These are phyloP conservation scores for Kingdonia uniflora DNA, from an alignment of 164 flowering plant species.

Conservation along the genomic window DNA sequence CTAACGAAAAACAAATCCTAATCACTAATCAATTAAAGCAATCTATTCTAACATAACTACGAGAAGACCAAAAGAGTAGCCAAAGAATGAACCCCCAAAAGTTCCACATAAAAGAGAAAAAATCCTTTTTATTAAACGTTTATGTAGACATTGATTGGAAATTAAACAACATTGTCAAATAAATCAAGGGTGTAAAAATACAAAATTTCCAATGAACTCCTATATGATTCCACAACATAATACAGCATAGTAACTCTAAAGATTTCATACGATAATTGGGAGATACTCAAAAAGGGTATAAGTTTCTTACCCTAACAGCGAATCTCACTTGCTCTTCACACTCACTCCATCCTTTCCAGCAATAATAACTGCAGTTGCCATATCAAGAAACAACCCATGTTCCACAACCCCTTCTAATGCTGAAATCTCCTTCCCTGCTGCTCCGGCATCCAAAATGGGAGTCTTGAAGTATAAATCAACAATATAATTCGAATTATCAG, in stretches of 20 bases:
- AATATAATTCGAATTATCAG: constrained; percentile 72
- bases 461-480: constrained; percentile 74
- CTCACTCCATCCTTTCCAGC: constrained; percentile 47
- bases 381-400: constrained; percentile 76
- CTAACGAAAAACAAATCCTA: too few species aligned
- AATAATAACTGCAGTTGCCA: constrained; percentile 78
- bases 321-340: constrained; percentile 35
- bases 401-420: constrained; percentile 79
- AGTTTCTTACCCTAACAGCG: not conserved
- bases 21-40: too few species aligned
- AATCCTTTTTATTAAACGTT: too few species aligned
- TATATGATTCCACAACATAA: too few species aligned
- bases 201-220: too few species aligned
- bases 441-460: constrained; percentile 52
- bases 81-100: too few species aligned
- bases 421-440: constrained; percentile 62
- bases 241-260: not conserved
- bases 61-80: too few species aligned
- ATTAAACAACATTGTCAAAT: not conserved
- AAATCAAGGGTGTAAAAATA: too few species aligned
- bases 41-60: too few species aligned
- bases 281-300: not conserved
- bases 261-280: too few species aligned
- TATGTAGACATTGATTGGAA: too few species aligned
- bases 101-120: too few species aligned